Conservation (phyloP, 176 grass and related monocot species). For the Triticum timopheevii region DNA sequence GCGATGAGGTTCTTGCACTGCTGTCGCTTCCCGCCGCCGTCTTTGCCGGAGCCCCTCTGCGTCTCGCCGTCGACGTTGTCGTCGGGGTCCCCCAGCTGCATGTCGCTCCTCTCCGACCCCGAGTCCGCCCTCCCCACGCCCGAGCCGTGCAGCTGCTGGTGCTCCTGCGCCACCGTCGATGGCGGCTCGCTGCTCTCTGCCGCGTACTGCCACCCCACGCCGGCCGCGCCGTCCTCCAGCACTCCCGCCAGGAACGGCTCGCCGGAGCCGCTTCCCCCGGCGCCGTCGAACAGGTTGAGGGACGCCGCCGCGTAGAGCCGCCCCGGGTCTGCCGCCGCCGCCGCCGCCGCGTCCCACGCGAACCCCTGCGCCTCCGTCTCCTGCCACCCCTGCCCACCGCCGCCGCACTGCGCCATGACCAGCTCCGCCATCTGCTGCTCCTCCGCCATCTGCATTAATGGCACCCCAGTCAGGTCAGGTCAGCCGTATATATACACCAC, state of each 20-base stretch:
- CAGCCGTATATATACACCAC: background rate
- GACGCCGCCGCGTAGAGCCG: conserved; percentile 39
- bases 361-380: conserved; percentile 34
- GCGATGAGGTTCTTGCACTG: conserved; percentile 90
- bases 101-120: conserved; percentile 71
- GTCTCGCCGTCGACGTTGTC: conserved; percentile 60
- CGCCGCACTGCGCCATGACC: conserved; percentile 70
- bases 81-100: conserved; percentile 54
- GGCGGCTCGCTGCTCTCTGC: conserved; percentile 34
- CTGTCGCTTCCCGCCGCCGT: conserved; percentile 56
- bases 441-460: conserved; percentile 55
- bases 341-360: conserved; percentile 45
- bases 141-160: conserved; percentile 24
- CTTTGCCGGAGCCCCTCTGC: background rate
- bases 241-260: conserved; percentile 39
- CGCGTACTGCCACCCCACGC: conserved; percentile 33
- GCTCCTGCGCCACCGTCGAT: conserved; percentile 25
- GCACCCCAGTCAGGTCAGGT: background rate
- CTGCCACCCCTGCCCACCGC: conserved; percentile 31
- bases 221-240: conserved; percentile 16
- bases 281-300: conserved; percentile 42
- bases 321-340: conserved; percentile 28
- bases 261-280: background rate
- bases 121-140: conserved; percentile 36
- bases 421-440: conserved; percentile 77